phyloP scores from a whole-genome alignment of 2,329 filamentous ascomycete genomes.

The Fusarium subtropicale region DNA sequence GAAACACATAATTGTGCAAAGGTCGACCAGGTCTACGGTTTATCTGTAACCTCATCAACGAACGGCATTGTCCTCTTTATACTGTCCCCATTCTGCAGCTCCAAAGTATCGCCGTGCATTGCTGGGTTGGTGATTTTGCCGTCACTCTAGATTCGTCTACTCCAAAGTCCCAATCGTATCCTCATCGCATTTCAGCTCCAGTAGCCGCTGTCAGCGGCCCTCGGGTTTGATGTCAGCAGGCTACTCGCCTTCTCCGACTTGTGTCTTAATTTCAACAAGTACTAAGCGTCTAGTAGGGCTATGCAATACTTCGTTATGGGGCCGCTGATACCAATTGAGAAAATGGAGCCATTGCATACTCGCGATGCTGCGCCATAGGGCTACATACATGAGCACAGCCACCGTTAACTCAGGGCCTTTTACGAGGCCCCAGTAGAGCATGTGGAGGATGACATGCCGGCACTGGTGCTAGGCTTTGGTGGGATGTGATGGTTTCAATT shows the following conservation, averaged over 20 bases:
- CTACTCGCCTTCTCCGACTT: neutral
- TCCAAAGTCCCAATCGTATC: neutral
- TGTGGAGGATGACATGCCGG: neutral
- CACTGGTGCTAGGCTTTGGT: neutral
- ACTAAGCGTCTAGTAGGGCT: neutral
- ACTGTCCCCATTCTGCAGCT: neutral
- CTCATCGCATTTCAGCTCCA: neutral
- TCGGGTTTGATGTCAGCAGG: constrained; percentile 1
- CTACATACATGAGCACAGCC: neutral
- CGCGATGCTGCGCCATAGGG: neutral
- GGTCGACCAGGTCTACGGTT: too few relatives aligned
- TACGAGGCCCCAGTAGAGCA: neutral
- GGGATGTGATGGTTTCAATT: neutral
- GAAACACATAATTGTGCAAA: too few relatives aligned
- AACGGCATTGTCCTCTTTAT: neutral
- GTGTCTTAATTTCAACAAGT: neutral
- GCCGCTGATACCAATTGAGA: neutral
- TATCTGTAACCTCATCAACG: too few relatives aligned
- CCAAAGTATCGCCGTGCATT: neutral
- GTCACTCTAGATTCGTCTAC: neutral
- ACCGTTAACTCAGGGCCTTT: neutral
- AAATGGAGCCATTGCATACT: neutral
- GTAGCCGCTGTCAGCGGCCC: neutral
- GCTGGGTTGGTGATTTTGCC: neutral
- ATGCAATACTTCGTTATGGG: neutral